Evolutionary conservation across 2,329 filamentous ascomycete genomes (phyloP), one percentile per base, ranked within the genome.

Genomic region (Lachnellula cervina): DNA sequence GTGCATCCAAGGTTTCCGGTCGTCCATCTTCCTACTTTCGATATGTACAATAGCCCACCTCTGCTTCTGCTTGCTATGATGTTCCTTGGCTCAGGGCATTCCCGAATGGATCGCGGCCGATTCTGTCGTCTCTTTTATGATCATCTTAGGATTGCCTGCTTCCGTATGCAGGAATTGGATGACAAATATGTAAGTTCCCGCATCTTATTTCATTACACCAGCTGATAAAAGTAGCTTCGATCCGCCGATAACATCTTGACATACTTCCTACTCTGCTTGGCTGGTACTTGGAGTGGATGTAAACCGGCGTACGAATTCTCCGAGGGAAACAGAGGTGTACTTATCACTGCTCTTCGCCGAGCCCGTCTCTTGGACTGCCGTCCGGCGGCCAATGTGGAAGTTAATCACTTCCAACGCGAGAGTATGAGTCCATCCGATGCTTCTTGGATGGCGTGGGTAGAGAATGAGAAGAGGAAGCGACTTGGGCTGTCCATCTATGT

Each of bases 71-170:
- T 64, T 2, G 59, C 62, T 2, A 68, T 68, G 65, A 67, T 67
- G 64, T 66, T 68, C 44, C 57, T 68, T 7, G 66, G 66, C 3
- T 66, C 65, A 13, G 64, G 63, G 49, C 63, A 68, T 56, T 66
- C 66, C 1, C 57, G 52, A 11, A 51, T 50, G 7, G 66, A 68
- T 54, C 58, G 62, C 28, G 64, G 65, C 13, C 52, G 65, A 2
- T 68, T 68, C 49, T 62, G 60, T 13, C 57, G 64, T 13, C 25
- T 65, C 1, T 67, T 67, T 46, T 60, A 66, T 56, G 64, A 68
- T 48, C 61, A 65, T 55, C 57, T 61, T 2, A 61, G 63, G 16
- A 51, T 64, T 46, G 61, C 62, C 19, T 49, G 51, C 34, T 56
- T 60, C 17, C 52, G 62, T 8, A 56, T 61, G 19, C 61, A 65